These are phyloP conservation scores for Fonsecaea erecta DNA, from an alignment of 2,329 filamentous ascomycete species.

Conservation along the genomic window DNA sequence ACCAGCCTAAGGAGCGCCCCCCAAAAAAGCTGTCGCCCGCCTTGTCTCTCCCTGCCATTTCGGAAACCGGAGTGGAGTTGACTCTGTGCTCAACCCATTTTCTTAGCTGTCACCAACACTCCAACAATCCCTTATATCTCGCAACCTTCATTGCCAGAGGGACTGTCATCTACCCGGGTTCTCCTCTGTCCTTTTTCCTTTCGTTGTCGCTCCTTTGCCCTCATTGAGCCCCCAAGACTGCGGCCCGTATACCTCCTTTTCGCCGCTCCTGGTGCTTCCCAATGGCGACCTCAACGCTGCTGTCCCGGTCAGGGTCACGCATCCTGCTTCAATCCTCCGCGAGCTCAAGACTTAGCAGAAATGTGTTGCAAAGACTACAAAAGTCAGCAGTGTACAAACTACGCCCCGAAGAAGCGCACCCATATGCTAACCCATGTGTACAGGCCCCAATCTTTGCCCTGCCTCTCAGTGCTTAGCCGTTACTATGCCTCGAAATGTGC, in stretches of 20 bases:
- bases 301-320: constrained; percentile 52
- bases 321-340: constrained; percentile 48
- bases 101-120: constrained; percentile 29
- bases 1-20: background rate
- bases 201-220: constrained; percentile 35
- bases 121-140: constrained; percentile 21
- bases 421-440: constrained; percentile 23
- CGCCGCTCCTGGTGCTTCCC: constrained; percentile 39
- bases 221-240: constrained; percentile 11
- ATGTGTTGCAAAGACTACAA: constrained; percentile 49
- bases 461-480: constrained; percentile 64
- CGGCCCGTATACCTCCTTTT: constrained; percentile 11
- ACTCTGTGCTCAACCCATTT: constrained; percentile 26
- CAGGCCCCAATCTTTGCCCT: constrained; percentile 46
- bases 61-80: constrained; percentile 19
- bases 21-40: constrained; percentile 15
- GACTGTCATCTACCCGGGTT: constrained; percentile 23
- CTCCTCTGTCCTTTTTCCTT: constrained; percentile 11
- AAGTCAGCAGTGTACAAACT: constrained; percentile 48
- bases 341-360: constrained; percentile 49
- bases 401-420: background rate
- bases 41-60: constrained; percentile 14
- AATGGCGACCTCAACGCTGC: constrained; percentile 60
- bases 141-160: constrained; percentile 11
- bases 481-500: constrained; percentile 73